Evolutionary conservation across 1,284 basidiomycete species (phyloP), one percentile per base, ranked within the genome.

Genomic region (Ustilago cynodontis): DNA sequence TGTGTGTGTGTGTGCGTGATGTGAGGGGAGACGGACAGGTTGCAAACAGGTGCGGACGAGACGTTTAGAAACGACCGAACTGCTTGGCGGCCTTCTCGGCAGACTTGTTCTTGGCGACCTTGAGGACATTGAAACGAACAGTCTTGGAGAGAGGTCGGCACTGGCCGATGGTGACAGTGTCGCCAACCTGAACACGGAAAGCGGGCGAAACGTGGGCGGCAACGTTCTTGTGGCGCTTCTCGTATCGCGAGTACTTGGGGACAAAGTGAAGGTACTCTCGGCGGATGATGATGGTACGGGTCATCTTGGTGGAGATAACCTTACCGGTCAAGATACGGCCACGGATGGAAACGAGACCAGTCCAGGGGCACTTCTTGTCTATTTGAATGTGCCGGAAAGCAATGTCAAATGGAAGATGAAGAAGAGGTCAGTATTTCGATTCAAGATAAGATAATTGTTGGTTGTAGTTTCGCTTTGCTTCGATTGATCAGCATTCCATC

Each of bases 331-430:
- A 89, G 89, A 99, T 98, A 87, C 97, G 96, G 76, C 97, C 97
- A 88, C 97, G 96, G 88, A 99, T 99, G 67, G 97, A 98, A 14
- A 83, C 79, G 50, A 82, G 77, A 70, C 82, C 82, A 82, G 94
- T 95, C 90, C 96, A 98, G 55, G 95, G 95, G 90, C 95, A 99
- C 90, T 99, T 99, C 90, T 99, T 99, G 91, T 99, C 96, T 94
- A 65, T 77, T 41, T 24, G 64, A 33, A 71, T 28, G 18, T 26
- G 61, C 62, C 67, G 31, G 24, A 28, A 47, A 41, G 67, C 64
- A 62, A 54, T 51, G 50, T n/a, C 16, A 29, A 49, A 41, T 20
- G 1, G n/a, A 9, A 22, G 31, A 6, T 35, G n/a, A 10, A 51
- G 28, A 45, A 57, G 31, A 31, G 50, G 66, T 62, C 61, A 65